Percentiles rank a stretch among this genome's conserved stretches.
These are phyloP conservation scores for Neonectria sp. DNA, from an alignment of 2,329 filamentous ascomycete species.

Conservation along the genomic window DNA sequence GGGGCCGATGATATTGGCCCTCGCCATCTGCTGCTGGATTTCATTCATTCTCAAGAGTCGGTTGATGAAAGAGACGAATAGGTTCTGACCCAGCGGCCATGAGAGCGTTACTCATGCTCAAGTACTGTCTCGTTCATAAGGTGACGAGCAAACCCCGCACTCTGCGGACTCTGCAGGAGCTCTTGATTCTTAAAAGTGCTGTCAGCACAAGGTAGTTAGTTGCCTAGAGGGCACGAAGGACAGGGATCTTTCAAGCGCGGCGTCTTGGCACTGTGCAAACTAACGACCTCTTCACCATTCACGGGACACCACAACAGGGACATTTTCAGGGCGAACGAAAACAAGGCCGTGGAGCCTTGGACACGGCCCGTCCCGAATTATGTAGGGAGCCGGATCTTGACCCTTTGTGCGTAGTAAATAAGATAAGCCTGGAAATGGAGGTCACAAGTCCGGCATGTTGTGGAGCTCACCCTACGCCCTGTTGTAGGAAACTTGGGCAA, in stretches of 20 bases:
- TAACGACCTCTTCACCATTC: not conserved
- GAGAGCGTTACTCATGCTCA: not conserved
- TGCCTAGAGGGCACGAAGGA: not conserved
- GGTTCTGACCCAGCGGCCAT: not conserved
- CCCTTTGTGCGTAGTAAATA: not conserved
- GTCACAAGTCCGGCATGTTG: not conserved
- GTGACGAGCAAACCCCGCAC: not conserved
- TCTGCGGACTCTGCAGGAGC: not conserved
- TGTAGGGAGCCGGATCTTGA: not conserved
- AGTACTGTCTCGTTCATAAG: not conserved
- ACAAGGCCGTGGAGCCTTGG: not conserved
- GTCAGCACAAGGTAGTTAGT: not conserved
- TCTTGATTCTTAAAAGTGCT: not conserved
- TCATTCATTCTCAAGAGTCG: not conserved
- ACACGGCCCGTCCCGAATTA: not conserved
- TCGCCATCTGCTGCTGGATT: not conserved
- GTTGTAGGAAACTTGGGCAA: not conserved
- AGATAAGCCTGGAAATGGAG: not conserved
- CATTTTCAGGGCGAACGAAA: not conserved
- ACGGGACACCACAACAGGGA: not conserved
- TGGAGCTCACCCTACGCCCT: not conserved
- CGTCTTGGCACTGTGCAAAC: not conserved
- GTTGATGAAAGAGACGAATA: not conserved
- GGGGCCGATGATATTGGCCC: not conserved
- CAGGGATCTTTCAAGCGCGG: not conserved